These are phyloP conservation scores for Salmacisia buchloeana DNA, from an alignment of 1,284 basidiomycete genomes.

Conservation along the genomic window DNA sequence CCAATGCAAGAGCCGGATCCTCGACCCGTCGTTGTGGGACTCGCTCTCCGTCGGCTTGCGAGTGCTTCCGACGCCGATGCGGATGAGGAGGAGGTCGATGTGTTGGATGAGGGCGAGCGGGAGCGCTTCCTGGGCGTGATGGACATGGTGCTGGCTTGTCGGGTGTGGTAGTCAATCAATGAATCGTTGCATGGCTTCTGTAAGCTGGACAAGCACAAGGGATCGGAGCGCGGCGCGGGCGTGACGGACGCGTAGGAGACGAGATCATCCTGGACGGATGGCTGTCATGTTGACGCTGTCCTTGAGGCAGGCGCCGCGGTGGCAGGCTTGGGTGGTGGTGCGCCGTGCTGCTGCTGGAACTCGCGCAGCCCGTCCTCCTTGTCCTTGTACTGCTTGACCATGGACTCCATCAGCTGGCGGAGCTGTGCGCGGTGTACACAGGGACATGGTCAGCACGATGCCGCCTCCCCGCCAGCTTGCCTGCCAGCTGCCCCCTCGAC, in stretches of 20 bases:
- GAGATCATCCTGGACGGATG: too few relatives aligned
- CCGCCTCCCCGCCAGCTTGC: neutral
- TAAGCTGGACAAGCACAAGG: too few relatives aligned
- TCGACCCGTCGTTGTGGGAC: constrained; percentile 23
- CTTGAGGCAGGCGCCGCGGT: neutral
- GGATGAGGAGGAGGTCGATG: constrained; percentile 41
- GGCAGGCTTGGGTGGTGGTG: neutral
- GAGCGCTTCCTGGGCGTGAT: constrained; percentile 10
- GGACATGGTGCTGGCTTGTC: constrained; percentile 6
- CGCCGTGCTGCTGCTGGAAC: constrained; percentile 21
- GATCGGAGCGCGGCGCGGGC: too few relatives aligned
- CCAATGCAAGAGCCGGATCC: constrained; percentile 8
- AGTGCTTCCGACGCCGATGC: constrained; percentile 23
- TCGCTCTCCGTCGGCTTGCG: constrained; percentile 17
- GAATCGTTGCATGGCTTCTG: too few relatives aligned
- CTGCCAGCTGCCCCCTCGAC: too few relatives aligned
- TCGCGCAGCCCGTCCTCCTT: constrained; percentile 40
- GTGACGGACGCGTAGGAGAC: too few relatives aligned
- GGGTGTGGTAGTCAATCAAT: neutral
- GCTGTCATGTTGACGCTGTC: neutral
- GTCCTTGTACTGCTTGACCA: constrained; percentile 47
- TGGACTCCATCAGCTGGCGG: constrained; percentile 37
- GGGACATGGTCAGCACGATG: neutral
- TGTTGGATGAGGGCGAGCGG: constrained; percentile 54
- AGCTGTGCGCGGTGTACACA: constrained; percentile 28